Conservation (phyloP, 78 protist genomes). For the Dictyostelium intermedium region DNA sequence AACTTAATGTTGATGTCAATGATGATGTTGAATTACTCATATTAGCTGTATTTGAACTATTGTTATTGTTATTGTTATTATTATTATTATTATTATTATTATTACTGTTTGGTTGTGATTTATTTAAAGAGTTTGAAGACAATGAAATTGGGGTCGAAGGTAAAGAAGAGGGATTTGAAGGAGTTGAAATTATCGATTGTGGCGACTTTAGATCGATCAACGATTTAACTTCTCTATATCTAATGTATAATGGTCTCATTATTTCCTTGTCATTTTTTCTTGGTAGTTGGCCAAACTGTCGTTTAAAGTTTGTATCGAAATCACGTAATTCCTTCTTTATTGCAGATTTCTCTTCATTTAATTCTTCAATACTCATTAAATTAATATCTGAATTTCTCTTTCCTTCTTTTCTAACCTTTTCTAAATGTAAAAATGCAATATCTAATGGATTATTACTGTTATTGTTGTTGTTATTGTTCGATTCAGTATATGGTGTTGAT, state of each 20-base stretch:
- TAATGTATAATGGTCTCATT: conserved; percentile 74
- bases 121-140: neutral
- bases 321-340: conserved; percentile 67
- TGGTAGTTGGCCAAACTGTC: conserved; percentile 42
- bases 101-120: neutral
- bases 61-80: neutral
- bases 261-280: conserved; percentile 63
- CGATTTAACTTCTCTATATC: conserved; percentile 67
- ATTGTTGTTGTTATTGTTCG: neutral
- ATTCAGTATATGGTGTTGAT: neutral
- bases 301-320: conserved; percentile 51
- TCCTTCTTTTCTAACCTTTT: conserved; percentile 15
- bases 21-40: neutral
- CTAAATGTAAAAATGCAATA: conserved; percentile 9
- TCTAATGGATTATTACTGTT: conserved; percentile 18
- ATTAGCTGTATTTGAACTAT: neutral
- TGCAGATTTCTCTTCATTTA: conserved; percentile 55
- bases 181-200: neutral
- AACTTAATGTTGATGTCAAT: neutral
- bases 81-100: neutral
- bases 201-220: neutral
- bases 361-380: neutral
- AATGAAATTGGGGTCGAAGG: neutral
- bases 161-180: neutral
- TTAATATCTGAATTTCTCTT: conserved; percentile 27